Base-by-base conservation (phyloP, 495 filamentous ascomycete species). In the Penicillium macrosclerotiorum region DNA sequence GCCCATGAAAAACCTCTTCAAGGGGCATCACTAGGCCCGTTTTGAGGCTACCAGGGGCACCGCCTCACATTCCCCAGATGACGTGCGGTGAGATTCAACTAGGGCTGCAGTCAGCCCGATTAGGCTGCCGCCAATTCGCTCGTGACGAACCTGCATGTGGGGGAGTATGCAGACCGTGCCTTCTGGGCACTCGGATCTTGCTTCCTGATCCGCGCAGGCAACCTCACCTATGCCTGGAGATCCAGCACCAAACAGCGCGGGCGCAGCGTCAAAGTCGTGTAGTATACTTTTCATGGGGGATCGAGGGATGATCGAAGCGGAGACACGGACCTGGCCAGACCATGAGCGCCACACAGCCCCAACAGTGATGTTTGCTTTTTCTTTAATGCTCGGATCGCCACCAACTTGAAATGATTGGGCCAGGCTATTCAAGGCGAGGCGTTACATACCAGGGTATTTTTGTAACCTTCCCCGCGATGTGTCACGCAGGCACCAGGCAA, bases 191-290 rank as follows among this genome's bases (percentile, higher is more conserved):
- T 19, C 35, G 20, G 22, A 45, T 35, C 45, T 45, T 16, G 20
- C 9, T 26, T 27, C 26, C 37, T 37, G 44, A 42, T 48, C 27
- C 29, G 16, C 38, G 39, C 16, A 46, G 37, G 41, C 41, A 48
- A 49, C 33, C 16, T 13, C 5, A 5, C 5, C 11, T 5, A 27
- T 5, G 25, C 25, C 25, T 11, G 3, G 2, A 6, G 6, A 19
- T 18, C 8, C 12, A 8, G 8, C 20, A n/a, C 11, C 40, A 26
- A 3, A 20, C 18, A 24, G 30, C 25, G 22, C 37, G 31, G 9
- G 36, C 42, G 17, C 25, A 42, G 40, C 47, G 19, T 55, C 32
- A 49, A 46, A 11, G 35, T 57, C 37, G 45, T 50, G 33, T 35
- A 45, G 35, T n/a, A n/a, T n/a, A n/a, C n/a, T n/a, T n/a, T n/a